phyloP scores from a whole-genome alignment of 2,329 filamentous ascomycete species.

The Fusarium begoniae region DNA sequence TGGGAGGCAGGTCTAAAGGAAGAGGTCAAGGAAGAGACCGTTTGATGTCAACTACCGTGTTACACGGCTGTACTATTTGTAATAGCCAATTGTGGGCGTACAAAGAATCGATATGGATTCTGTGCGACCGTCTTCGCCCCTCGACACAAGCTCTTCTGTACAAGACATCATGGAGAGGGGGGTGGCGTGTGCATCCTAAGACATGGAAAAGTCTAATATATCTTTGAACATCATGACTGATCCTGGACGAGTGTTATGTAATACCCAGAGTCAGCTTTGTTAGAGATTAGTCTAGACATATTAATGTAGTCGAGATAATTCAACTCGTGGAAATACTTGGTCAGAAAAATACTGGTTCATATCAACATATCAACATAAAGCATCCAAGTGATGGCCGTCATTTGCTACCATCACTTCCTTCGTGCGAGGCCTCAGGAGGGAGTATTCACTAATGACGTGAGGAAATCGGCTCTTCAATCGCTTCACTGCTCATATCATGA shows the following conservation, averaged over 20 bases:
- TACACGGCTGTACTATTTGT: conserved; percentile 11
- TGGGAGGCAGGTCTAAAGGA: conserved; percentile 36
- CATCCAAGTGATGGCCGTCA: not conserved
- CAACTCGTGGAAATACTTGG: not conserved
- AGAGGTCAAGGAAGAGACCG: conserved; percentile 35
- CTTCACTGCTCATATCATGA: not conserved
- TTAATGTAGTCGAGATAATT: not conserved
- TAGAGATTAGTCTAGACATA: not conserved
- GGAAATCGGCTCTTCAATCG: not conserved
- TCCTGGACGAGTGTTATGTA: not conserved
- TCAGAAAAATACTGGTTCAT: not conserved
- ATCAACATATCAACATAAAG: not conserved
- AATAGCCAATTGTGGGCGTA: not conserved
- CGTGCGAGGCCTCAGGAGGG: too few relatives aligned
- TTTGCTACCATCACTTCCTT: not conserved
- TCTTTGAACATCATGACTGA: not conserved
- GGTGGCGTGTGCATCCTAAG: not conserved
- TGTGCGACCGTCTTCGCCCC: not conserved
- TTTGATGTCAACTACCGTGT: conserved; percentile 8
- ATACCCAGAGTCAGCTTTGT: not conserved
- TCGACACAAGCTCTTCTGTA: not conserved
- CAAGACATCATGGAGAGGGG: not conserved
- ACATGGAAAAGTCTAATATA: not conserved
- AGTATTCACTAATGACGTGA: not conserved
- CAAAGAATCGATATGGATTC: not conserved